A percentile compares a stretch with the other conserved stretches of the same genome.
phyloP scores from a whole-genome alignment of 176 grass and related monocot genomes.

The Metroxylon sagu region DNA sequence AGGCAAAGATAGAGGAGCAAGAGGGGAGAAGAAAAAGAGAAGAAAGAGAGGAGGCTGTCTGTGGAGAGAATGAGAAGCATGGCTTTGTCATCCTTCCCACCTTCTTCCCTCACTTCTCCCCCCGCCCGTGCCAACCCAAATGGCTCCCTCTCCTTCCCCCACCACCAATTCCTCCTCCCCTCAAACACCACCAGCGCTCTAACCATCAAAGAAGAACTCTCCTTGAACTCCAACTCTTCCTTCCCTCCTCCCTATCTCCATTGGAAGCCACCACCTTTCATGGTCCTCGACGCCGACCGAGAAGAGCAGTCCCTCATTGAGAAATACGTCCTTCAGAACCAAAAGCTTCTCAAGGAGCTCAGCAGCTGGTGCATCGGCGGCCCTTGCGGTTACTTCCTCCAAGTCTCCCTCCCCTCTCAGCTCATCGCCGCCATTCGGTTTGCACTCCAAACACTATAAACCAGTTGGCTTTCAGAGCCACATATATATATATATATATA shows the following conservation, averaged over 20 bases:
- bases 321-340: background rate
- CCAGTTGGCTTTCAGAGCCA: too few relatives aligned
- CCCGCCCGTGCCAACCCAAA: background rate
- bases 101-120: slow-evolving; percentile 1
- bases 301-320: background rate
- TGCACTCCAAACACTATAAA: background rate
- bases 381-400: slow-evolving; percentile 13
- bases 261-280: too few relatives aligned
- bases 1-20: too few relatives aligned
- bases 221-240: background rate
- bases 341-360: slow-evolving; percentile 11
- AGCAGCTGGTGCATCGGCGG: slow-evolving; percentile 19
- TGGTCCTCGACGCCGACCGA: background rate
- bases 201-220: background rate
- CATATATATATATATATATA: too few relatives aligned
- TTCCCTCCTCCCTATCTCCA: background rate
- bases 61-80: slow-evolving; percentile 1
- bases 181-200: background rate
- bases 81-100: background rate
- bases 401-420: slow-evolving; percentile 1
- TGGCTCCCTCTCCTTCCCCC: background rate
- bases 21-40: background rate
- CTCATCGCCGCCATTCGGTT: slow-evolving; percentile 4
- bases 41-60: background rate
- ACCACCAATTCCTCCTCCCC: background rate